These are phyloP conservation scores for Mycosphaerella arachidis DNA, from an alignment of 2,329 filamentous ascomycete genomes.

Conservation along the genomic window DNA sequence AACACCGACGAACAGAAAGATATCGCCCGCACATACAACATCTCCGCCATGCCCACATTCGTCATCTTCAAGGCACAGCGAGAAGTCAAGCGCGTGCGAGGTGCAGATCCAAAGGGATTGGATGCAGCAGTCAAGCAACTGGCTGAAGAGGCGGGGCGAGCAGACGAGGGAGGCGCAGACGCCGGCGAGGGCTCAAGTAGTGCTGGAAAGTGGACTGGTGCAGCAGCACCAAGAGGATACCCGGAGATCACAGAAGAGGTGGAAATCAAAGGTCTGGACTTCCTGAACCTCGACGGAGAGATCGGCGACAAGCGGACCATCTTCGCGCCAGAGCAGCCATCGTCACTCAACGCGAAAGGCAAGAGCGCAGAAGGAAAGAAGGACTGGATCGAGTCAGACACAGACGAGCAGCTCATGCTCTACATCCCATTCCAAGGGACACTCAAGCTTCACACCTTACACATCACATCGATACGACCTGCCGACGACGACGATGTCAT, in stretches of 20 bases:
- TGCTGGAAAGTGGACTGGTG: slow-evolving; percentile 62
- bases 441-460: slow-evolving; percentile 78
- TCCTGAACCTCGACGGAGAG: slow-evolving; percentile 79
- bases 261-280: slow-evolving; percentile 73
- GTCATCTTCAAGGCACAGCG: slow-evolving; percentile 56
- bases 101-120: slow-evolving; percentile 68
- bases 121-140: slow-evolving; percentile 68
- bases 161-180: slow-evolving; percentile 32
- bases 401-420: slow-evolving; percentile 92
- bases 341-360: slow-evolving; percentile 52
- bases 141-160: slow-evolving; percentile 55
- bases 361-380: slow-evolving; percentile 51
- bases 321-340: slow-evolving; percentile 65
- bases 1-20: slow-evolving; percentile 74
- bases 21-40: slow-evolving; percentile 66
- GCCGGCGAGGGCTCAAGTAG: slow-evolving; percentile 43
- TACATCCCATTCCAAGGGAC: slow-evolving; percentile 85
- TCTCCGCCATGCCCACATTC: slow-evolving; percentile 86
- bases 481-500: slow-evolving; percentile 70
- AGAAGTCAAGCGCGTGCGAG: slow-evolving; percentile 42
- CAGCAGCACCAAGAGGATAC: slow-evolving; percentile 73
- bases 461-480: slow-evolving; percentile 75
- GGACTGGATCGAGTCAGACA: slow-evolving; percentile 95
- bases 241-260: slow-evolving; percentile 76
- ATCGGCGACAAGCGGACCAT: slow-evolving; percentile 68